Conservation (phyloP, 2,329 filamentous ascomycete genomes). For the Aureobasidium sp. region DNA sequence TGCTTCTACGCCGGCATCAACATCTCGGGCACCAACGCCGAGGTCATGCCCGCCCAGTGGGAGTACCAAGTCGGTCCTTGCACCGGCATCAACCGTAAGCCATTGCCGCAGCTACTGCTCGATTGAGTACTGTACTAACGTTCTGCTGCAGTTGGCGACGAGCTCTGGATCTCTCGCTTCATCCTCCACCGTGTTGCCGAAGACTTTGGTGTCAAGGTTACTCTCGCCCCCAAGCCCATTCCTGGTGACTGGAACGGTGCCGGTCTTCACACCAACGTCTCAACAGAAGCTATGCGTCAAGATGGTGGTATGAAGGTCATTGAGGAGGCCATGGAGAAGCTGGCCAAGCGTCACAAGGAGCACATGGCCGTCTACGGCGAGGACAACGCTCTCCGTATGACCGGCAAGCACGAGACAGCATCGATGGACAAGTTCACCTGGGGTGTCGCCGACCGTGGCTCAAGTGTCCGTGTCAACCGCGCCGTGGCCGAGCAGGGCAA, state of each 20-base stretch:
- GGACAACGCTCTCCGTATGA: slow-evolving; percentile 91
- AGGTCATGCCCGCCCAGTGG: slow-evolving; percentile 98
- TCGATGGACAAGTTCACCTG: slow-evolving; percentile 88
- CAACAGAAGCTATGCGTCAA: slow-evolving; percentile 76
- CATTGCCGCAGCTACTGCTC: background rate
- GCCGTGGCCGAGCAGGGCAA: slow-evolving; percentile 78
- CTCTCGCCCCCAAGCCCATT: slow-evolving; percentile 92
- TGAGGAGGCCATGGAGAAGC: slow-evolving; percentile 61
- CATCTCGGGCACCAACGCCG: slow-evolving; percentile 97
- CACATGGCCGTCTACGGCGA: slow-evolving; percentile 87
- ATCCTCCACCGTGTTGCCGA: slow-evolving; percentile 86
- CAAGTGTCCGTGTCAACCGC: slow-evolving; percentile 86
- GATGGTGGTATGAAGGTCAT: slow-evolving; percentile 96
- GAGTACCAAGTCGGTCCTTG: slow-evolving; percentile 96
- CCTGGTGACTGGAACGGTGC: slow-evolving; percentile 96
- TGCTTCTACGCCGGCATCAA: slow-evolving; percentile 84
- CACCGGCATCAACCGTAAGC: slow-evolving; percentile 71
- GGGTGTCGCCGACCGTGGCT: slow-evolving; percentile 92
- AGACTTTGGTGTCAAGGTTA: slow-evolving; percentile 94
- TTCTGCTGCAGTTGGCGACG: slow-evolving; percentile 67
- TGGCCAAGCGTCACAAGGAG: slow-evolving; percentile 43
- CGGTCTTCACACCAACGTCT: slow-evolving; percentile 91
- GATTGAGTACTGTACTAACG: slow-evolving; percentile 18
- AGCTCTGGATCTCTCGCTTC: slow-evolving; percentile 91
- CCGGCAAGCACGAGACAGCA: slow-evolving; percentile 89